Base-by-base conservation (phyloP, 768 basidiomycete genomes). In the Chalciporus chontae region DNA sequence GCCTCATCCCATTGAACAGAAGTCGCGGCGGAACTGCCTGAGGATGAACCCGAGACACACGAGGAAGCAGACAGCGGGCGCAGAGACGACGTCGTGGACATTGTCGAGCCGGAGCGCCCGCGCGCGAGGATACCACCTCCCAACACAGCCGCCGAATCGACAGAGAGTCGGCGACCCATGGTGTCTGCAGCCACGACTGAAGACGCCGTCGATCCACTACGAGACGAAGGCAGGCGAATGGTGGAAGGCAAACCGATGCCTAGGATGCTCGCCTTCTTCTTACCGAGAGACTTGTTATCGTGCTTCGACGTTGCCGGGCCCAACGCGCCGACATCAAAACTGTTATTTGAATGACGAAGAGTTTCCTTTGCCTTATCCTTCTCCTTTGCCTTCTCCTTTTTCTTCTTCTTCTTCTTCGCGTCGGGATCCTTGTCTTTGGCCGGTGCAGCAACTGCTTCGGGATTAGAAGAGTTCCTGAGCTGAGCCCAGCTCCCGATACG, bases 401-500 rank as follows among this genome's bases (percentile, higher is more conserved):
- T 69, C 61, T 65, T 69, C 58, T 65, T 70, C 46, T 67, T 66
- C 63, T 67, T 66, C 63, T 72, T 71, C 26, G 52, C 64, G 5
- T 66, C 63, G 19, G 58, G 37, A 15, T 64, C 63, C 40, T 68
- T 68, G 4, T 54, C 63, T 48, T 71, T 65, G 43, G 58, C 50
- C 31, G 60, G 58, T 26, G 53, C 51, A 46, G 63, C 67, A 6
- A 59, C 37, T 23, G 61, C 47, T 27, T 65, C 62, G 10, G 61
- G 60, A 45, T 66, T 72, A 5, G 74, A 69, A 2, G 50, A 70
- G 14, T 67, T 70, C 62, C 70, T 76, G 48, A 81, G 66, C 58
- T 83, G 83, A 19, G 81, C 79, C 85, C 87, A 87, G 59, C 83
- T 84, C 2, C 82, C 78, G 40, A 90, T 82, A 29, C 82, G 71